Conservation (phyloP, 2,329 filamentous ascomycete genomes). For the Tolypocladium inflatum region DNA sequence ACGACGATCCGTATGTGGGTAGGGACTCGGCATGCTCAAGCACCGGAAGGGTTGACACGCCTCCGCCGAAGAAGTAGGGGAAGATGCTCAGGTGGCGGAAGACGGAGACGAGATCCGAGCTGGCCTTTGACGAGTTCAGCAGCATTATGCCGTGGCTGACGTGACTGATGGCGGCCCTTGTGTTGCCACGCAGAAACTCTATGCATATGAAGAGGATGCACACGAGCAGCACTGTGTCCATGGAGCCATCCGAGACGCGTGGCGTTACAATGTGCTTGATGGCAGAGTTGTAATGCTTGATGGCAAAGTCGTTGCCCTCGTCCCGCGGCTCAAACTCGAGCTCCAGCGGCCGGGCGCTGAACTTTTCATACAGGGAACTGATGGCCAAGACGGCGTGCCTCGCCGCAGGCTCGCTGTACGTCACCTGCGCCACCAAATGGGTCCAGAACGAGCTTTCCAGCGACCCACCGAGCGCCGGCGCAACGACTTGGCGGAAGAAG, state of each 20-base stretch:
- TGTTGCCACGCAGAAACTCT: constrained; percentile 29
- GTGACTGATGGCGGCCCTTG: constrained; percentile 24
- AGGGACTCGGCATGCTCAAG: not conserved
- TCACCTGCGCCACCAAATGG: constrained; percentile 26
- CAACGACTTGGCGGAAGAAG: constrained; percentile 27
- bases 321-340: not conserved
- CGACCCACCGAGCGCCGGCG: constrained; percentile 23
- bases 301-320: constrained; percentile 18
- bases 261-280: constrained; percentile 21
- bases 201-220: constrained; percentile 35
- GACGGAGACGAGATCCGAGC: constrained; percentile 21
- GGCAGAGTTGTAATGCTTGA: constrained; percentile 31
- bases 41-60: constrained; percentile 2
- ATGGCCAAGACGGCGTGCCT: constrained; percentile 29
- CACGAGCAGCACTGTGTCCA: constrained; percentile 26
- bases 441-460: constrained; percentile 31
- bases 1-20: not conserved
- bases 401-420: constrained; percentile 24
- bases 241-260: constrained; percentile 2
- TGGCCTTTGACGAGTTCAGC: constrained; percentile 14
- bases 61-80: constrained; percentile 26
- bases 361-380: constrained; percentile 27
- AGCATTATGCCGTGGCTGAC: constrained; percentile 27
- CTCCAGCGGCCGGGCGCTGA: constrained; percentile 6
- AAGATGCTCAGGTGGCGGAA: constrained; percentile 29